Evolutionary conservation across 176 grass and related monocot species (phyloP).

Genomic region (Phoenix dactylifera): DNA sequence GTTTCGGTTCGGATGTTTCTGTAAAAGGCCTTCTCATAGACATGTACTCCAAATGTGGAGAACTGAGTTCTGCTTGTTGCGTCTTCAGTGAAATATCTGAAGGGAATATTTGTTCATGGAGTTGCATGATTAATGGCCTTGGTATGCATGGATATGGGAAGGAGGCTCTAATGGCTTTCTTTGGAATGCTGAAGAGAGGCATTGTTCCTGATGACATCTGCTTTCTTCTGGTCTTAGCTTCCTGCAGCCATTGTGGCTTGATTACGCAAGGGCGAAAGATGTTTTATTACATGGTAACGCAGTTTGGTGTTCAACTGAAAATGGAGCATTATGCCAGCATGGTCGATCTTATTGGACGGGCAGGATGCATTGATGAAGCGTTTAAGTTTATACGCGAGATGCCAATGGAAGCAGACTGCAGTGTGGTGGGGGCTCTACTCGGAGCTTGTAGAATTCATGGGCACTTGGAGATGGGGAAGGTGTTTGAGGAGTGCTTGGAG

Average conservation of each 20-base stretch:
- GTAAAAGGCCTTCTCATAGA: conserved; percentile 4
- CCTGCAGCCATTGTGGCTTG: conserved; percentile 7
- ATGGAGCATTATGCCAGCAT: conserved; percentile 2
- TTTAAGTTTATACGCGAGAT: background rate
- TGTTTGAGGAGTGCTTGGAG: background rate
- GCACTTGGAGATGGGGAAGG: background rate
- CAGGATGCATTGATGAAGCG: conserved; percentile 6
- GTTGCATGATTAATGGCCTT: conserved; percentile 11
- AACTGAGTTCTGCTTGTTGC: conserved; percentile 1
- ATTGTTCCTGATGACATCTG: conserved; percentile 12
- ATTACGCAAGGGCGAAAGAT: background rate
- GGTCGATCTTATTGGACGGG: conserved; percentile 6
- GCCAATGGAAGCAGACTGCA: conserved; percentile 3
- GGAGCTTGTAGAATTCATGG: conserved; percentile 15
- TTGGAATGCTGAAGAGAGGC: conserved; percentile 5
- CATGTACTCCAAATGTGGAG: conserved; percentile 18
- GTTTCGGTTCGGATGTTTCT: conserved; percentile 6
- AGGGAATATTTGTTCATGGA: conserved; percentile 4
- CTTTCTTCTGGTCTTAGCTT: conserved; percentile 5
- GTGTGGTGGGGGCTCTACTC: conserved; percentile 1
- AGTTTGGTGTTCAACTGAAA: background rate
- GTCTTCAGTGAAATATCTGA: background rate
- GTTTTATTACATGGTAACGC: conserved; percentile 7
- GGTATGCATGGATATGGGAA: conserved; percentile 9
- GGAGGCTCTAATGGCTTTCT: conserved; percentile 2